Base-by-base conservation (phyloP, 768 basidiomycete species). In the Suillus bovinus region DNA sequence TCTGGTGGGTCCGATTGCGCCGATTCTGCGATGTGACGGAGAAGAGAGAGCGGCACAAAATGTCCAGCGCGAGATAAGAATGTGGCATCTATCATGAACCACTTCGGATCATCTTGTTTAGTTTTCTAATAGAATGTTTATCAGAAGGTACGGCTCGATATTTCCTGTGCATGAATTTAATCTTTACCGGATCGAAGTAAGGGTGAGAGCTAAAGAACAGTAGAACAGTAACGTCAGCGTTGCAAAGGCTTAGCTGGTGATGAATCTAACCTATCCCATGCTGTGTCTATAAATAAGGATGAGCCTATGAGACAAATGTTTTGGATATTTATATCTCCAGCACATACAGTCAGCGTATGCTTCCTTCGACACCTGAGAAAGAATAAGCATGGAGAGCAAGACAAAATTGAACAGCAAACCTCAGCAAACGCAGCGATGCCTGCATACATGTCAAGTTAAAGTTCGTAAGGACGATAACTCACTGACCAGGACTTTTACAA, bases 21-120 rank as follows among this genome's bases (percentile, higher is more conserved):
- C 4, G 70, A 64, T 16, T 80, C 79, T 0, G 87, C 84, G 42
- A 96, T 83, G 56, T 80, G 77, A 29, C 87, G 86, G 47, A 98
- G 80, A 0, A 96, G 79, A 7, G 88, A 79, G 13, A 96, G 80
- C 3, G 94, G 88, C 13, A 96, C 83, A 59, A 94, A 94, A 76
- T 95, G 80, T 34, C 73, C 66, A 6, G 90, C 82, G 27, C 90
- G 85, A 7, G 83, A 78, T 17, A 74, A 67, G 72, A 96, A 95
- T 36, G 82, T 83, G 58, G 89, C 77, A 67, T 94, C 88, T 39
- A 95, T 91, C 95, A 98, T 98, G 78, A 82, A 95, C 95, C 95
- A 98, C 71, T 83, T 91, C 2, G 95, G 95, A 13, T 86, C 80
- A 4, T 81, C 80, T 68, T 86, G 68, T 61, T 93, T 81, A 2